Conservation (phyloP, 2,329 filamentous ascomycete genomes). For the Beauveria asiatica region DNA sequence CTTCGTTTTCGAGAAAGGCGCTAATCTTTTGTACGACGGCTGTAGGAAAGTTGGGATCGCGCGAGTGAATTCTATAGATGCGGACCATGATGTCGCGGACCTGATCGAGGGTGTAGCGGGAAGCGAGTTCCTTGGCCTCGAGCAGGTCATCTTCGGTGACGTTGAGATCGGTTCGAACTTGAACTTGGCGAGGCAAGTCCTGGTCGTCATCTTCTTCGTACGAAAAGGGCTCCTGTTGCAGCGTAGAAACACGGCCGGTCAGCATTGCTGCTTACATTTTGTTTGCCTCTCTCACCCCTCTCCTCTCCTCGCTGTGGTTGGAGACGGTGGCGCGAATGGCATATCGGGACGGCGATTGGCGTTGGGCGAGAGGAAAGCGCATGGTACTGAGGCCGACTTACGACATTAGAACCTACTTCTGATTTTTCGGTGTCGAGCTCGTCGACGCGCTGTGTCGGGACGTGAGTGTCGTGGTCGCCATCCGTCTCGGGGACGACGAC, state of each 20-base stretch:
- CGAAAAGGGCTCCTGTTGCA: conserved; percentile 26
- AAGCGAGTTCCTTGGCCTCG: conserved; percentile 36
- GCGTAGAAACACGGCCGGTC: not conserved
- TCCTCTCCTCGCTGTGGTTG: not conserved
- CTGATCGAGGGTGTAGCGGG: conserved; percentile 33
- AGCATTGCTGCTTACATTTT: conserved; percentile 3
- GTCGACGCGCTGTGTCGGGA: not conserved
- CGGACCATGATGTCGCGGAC: conserved; percentile 34
- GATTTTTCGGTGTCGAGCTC: conserved; percentile 7
- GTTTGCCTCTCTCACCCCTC: not conserved
- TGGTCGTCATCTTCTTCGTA: conserved; percentile 30
- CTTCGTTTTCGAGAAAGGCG: conserved; percentile 34
- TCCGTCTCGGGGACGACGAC: conserved; percentile 4
- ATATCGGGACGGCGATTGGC: not conserved
- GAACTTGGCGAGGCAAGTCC: conserved; percentile 16
- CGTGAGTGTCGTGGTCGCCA: not conserved
- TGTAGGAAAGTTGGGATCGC: conserved; percentile 35
- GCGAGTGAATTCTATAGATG: conserved; percentile 32
- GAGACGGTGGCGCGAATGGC: not conserved
- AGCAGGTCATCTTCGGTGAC: conserved; percentile 38
- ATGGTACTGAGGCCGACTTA: not conserved
- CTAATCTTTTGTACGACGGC: conserved; percentile 32
- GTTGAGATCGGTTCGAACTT: conserved; percentile 28
- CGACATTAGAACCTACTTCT: conserved; percentile 3
- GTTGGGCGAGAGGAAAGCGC: not conserved